Percentiles rank a stretch among this genome's conserved stretches.
phyloP scores from a whole-genome alignment of 805 yeast species.

The Kodamaea sagamina region DNA sequence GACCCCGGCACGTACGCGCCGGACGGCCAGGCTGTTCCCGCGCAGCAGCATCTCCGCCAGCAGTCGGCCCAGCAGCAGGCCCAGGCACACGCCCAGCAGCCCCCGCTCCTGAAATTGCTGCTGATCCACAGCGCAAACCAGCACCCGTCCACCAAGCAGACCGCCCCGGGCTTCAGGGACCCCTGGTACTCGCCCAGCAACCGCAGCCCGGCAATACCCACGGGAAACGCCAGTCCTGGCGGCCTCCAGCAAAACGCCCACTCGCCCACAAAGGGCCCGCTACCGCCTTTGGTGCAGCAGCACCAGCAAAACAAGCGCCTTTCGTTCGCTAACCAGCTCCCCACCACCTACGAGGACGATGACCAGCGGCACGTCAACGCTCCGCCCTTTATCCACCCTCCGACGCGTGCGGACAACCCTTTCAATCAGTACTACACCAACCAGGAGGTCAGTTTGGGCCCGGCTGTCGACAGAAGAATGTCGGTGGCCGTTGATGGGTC shows the following conservation, averaged over 20 bases:
- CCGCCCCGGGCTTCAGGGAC: constrained; percentile 38
- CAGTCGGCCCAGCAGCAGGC: constrained; percentile 9
- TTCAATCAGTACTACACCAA: constrained; percentile 43
- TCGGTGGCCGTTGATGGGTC: constrained; percentile 38
- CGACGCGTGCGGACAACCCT: constrained; percentile 47
- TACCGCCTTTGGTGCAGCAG: constrained; percentile 17
- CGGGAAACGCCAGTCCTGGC: neutral
- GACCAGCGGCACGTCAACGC: constrained; percentile 21
- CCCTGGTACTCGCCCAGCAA: constrained; percentile 42
- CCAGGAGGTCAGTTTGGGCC: constrained; percentile 36
- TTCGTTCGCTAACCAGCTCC: constrained; percentile 48
- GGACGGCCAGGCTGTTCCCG: constrained; percentile 10
- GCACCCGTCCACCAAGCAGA: constrained; percentile 6
- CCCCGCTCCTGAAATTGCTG: constrained; percentile 1
- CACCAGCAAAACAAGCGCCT: constrained; percentile 33
- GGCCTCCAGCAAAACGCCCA: constrained; percentile 17
- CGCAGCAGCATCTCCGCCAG: constrained; percentile 6
- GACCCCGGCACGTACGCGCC: neutral
- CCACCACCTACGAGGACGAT: constrained; percentile 52
- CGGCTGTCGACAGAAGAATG: constrained; percentile 36
- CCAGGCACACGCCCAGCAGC: constrained; percentile 2
- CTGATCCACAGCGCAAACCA: constrained; percentile 4
- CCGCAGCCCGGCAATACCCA: constrained; percentile 5
- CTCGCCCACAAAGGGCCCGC: constrained; percentile 31
- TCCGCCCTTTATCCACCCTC: constrained; percentile 41